Evolutionary conservation across 140 eudicot species (phyloP), one percentile per base, ranked within the genome.

Genomic region (Anethum foeniculum): DNA sequence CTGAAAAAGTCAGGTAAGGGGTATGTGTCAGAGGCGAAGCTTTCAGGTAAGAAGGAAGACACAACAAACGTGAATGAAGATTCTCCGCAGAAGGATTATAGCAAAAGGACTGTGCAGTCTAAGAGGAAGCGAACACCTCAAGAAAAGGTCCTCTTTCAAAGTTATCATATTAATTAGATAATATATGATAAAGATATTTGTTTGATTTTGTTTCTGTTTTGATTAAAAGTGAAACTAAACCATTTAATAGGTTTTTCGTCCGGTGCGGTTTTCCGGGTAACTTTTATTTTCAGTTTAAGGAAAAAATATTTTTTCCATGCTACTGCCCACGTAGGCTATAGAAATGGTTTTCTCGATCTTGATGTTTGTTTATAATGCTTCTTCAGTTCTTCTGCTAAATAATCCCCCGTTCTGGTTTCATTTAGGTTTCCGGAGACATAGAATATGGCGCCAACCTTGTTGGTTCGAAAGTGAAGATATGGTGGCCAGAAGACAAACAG

Each of bases 401-500:
- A 27, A 27, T 60, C 28, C 71, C 16, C 82, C 39, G 60, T 73
- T 39, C 77, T 83, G 51, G 77, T 44, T 68, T 68, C 44, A 68
- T 68, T 68, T 91, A 94, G 98, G 84, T 85, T 71, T 58, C 90
- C 9, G 84, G 49, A 62, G 21, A 81, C 60, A 28, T 65, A 11
- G 83, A 81, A 51, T 81, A 83, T 47, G 97, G 88, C 56, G 83
- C 77, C 51, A 87, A 89, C 56, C 82, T 95, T 54, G 88, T 95
- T 82, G 97, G 97, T 82, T 43, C 75, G 21, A 91, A 87, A 85
- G 87, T 95, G 47, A 89, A 86, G 85, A 96, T 95, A 75, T 95
- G 97, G 96, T 95, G 99, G 99, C 99, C 99, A 10, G 79, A 85
- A 56, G 99, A 95, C 86, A 71, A 75, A 43, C 39, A 2, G 99